Conservation (phyloP, 495 filamentous ascomycete genomes). For the Elaphomyces granulatus region DNA sequence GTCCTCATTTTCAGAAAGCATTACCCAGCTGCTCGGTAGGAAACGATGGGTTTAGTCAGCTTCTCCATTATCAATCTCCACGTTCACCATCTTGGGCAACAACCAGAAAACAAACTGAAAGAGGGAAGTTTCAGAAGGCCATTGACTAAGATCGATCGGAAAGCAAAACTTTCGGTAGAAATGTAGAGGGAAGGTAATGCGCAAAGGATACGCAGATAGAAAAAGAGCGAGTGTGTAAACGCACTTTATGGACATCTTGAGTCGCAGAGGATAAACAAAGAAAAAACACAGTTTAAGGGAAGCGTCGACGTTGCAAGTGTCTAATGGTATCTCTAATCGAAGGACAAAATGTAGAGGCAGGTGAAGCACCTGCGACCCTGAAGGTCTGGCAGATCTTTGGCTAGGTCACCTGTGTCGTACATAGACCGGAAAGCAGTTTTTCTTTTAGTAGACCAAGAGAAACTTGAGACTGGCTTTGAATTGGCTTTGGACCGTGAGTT, state of each 20-base stretch:
- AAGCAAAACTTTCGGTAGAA: no score
- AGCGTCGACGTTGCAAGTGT: no score
- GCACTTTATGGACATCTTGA: conserved; percentile 56
- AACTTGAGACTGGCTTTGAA: no score
- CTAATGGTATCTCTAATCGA: no score
- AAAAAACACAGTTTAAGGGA: no score
- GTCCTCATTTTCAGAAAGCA: conserved; percentile 48
- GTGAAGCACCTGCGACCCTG: no score
- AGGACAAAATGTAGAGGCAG: no score
- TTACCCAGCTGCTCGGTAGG: conserved; percentile 52
- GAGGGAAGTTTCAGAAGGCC: conserved; percentile 3
- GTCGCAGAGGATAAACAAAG: not conserved
- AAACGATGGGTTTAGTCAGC: conserved; percentile 1
- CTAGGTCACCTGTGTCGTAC: no score
- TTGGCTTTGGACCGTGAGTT: no score
- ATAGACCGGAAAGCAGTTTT: no score
- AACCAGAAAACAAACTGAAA: conserved; percentile 5
- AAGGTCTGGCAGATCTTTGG: no score
- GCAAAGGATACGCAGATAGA: conserved; percentile 5
- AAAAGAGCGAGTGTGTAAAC: conserved; percentile 20
- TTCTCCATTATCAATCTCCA: not conserved
- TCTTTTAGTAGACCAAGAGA: no score
- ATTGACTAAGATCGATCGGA: conserved; percentile 4
- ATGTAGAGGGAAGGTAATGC: conserved; percentile 10
- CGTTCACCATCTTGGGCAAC: not conserved